Evolutionary conservation across 1,284 basidiomycete genomes (phyloP), one percentile per base, ranked within the genome.

Genomic region (Cutaneotrichosporon sp.): DNA sequence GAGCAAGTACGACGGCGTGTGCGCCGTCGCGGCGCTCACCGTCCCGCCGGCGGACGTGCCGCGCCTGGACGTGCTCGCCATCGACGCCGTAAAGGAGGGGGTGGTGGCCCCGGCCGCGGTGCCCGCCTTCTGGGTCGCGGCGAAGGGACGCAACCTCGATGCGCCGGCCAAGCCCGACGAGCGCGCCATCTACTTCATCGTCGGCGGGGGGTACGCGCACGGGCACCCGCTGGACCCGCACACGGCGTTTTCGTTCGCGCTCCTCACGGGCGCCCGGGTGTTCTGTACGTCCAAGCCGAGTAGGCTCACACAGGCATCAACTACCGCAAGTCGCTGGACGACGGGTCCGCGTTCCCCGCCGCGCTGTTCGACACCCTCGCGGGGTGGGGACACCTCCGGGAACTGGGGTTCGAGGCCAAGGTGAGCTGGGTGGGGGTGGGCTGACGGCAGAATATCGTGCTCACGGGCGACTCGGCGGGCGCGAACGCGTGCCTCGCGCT

Each of bases 301-400:
- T n/a, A 29, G 14, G 16, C 60, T 55, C 36, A 55, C 53, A 5
- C 8, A 63, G 63, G 54, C 2, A 55, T 59, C 9, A 65, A 65
- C 60, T 65, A 65, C 52, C 59, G 64, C 54, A 65, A 65, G 47
- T 62, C 58, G 24, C 57, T 65, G 13, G 51, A 42, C 33, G 55
- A 53, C 20, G 52, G 25, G 7, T 29, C 27, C 7, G 56, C 64
- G 16, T 65, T 62, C 52, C 64, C 64, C 1, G 60, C 57, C 3
- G 49, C 57, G 2, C 54, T 65, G 13, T 25, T 57, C 20, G 64
- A 65, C 57, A 27, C 45, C 0, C 54, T 65, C 14, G 58, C 64
- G 4, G 64, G 57, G 2, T 65, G 55, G 58, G 57, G 62, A 36
- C 62, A 60, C 47, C 38, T 65, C 5, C 27, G 62, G 3, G 47